Base-by-base conservation (phyloP, 352 stramenopile genomes). In the Blastocystis sp. region DNA sequence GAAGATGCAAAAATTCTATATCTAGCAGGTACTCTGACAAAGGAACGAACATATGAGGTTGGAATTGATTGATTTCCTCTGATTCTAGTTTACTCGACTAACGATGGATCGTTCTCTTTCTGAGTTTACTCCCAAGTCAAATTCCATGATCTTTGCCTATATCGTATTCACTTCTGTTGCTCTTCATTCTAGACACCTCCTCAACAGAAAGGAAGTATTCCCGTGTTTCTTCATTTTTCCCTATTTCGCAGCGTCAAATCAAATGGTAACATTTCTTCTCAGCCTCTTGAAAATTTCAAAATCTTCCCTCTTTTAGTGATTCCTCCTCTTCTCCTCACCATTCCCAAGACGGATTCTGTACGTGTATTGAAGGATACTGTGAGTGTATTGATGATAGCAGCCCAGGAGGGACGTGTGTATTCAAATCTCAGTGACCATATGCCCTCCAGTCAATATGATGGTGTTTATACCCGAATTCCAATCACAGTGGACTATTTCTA, bases 1-100 rank as follows among this genome's bases (percentile, higher is more conserved):
- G 37, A 73, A 43, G 46, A 43, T 35, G 7, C 4, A 73, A 43
- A 43, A 16, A 73, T 78, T 35, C n/a, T 78, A 35, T 78, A 78
- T 35, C 16, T 78, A 21, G 21, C 57, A 6, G 39, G 66, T 24
- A 57, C 52, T 3, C n/a, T 32, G 12, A 42, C 39, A 51, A 57
- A 52, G 57, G 39, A 46, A 46, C 2, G 39, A 46, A 46, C 39
- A 46, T 46, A 46, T 46, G 39, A 46, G 9, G 39, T 46, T 9
- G 39, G 39, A 46, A 46, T 46, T 46, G 39, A 9, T 9, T 9
- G 39, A 9, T 46, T 46, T 2, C 2, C 9, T 46, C 39, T 46
- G 2, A 32, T 32, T 61, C 54, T 32, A 32, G 19, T 61, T 61
- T 32, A 32, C 19, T 32, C 54, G 54, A 32, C 54, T 32, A 2